These are phyloP conservation scores for Acanthamoeba sp. DNA, from an alignment of 208 protist species.

Conservation along the genomic window DNA sequence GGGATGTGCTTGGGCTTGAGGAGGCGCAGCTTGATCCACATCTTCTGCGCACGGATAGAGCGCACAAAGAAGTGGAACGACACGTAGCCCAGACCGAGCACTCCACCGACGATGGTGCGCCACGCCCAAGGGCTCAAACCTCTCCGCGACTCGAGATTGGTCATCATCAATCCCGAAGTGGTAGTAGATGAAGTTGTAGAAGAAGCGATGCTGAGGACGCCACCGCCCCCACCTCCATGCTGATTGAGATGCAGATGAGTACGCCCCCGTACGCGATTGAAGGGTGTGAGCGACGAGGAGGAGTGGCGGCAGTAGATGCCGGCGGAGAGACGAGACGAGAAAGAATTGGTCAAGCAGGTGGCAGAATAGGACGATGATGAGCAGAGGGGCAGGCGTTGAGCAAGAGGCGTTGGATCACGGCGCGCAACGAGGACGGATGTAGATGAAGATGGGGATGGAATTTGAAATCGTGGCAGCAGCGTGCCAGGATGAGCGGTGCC, in stretches of 20 bases:
- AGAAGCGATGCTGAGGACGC: neutral
- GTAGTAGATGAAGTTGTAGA: neutral
- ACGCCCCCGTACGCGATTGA: too few species aligned
- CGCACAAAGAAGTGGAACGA: conserved; percentile 57
- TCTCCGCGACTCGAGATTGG: neutral
- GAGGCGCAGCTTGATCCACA: conserved; percentile 3
- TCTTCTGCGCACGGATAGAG: conserved; percentile 46
- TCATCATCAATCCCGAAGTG: neutral
- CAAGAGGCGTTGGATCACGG: too few species aligned
- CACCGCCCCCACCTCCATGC: neutral
- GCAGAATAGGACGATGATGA: too few species aligned
- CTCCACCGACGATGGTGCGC: conserved; percentile 11
- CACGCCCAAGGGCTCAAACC: neutral
- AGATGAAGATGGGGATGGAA: too few species aligned
- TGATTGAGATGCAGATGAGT: neutral
- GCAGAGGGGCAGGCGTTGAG: too few species aligned
- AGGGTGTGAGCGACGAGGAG: too few species aligned
- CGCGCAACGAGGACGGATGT: too few species aligned
- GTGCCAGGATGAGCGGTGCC: too few species aligned
- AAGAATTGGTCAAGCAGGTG: too few species aligned
- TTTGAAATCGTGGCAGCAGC: too few species aligned
- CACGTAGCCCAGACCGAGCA: conserved; percentile 3
- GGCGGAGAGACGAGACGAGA: too few species aligned
- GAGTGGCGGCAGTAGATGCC: too few species aligned
- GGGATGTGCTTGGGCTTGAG: conserved; percentile 61